Percentiles rank a stretch among this genome's conserved stretches.
phyloP scores from a whole-genome alignment of 441 rosid genomes.

The Omphalea diandra region DNA sequence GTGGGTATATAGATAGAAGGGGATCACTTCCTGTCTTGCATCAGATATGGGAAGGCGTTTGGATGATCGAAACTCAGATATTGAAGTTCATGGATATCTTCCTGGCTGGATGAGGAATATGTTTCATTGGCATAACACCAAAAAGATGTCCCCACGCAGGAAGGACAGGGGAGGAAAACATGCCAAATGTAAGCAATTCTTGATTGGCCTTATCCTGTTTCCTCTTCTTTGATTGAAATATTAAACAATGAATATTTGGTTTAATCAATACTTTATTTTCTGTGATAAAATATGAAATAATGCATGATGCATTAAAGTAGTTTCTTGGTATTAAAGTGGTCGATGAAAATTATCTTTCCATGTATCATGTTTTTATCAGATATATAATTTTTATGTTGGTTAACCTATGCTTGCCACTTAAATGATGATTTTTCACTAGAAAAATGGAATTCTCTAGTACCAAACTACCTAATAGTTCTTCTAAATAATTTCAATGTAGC shows the following conservation, averaged over 20 bases:
- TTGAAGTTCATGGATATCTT: constrained; percentile 36
- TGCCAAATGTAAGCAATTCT: constrained; percentile 37
- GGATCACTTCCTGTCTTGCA: constrained; percentile 8
- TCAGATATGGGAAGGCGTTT: constrained; percentile 43
- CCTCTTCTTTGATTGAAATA: background rate
- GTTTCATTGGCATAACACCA: constrained; percentile 45
- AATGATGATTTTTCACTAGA: background rate
- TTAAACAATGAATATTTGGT: no score
- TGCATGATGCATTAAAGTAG: no score
- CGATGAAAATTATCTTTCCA: background rate
- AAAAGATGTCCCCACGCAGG: constrained; percentile 33
- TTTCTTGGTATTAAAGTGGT: background rate
- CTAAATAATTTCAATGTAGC: background rate
- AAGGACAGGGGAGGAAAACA: constrained; percentile 41
- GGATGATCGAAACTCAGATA: constrained; percentile 29
- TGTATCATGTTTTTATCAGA: background rate
- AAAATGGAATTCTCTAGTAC: background rate
- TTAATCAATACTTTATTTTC: background rate
- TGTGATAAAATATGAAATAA: background rate
- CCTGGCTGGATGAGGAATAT: constrained; percentile 58
- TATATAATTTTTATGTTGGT: background rate
- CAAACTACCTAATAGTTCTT: no score
- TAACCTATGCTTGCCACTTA: background rate
- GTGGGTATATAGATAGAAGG: constrained; percentile 4
- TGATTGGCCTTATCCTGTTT: constrained; percentile 18